These are phyloP conservation scores for Tephrocybe sp. DNA, from an alignment of 768 basidiomycete species.

Conservation along the genomic window DNA sequence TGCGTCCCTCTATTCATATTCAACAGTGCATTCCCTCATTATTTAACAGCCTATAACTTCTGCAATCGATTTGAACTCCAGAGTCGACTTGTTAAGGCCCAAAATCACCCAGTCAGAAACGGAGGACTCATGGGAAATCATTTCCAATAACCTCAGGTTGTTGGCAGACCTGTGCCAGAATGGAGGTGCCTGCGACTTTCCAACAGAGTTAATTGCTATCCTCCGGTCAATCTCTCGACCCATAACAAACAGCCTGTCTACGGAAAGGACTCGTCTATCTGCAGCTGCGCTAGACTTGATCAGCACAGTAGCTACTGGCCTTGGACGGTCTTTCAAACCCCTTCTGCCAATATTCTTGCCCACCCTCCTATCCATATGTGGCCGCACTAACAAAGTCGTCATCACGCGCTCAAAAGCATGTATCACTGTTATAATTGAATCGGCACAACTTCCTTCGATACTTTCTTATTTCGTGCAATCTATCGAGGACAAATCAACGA, in stretches of 20 bases:
- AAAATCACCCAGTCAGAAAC: constrained; percentile 16
- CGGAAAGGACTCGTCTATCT: constrained; percentile 19
- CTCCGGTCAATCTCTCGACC: constrained; percentile 17
- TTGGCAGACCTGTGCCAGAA: constrained; percentile 12
- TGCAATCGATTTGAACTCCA: constrained; percentile 9
- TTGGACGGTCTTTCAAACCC: constrained; percentile 64
- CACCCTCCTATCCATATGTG: constrained; percentile 60
- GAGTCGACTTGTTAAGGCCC: constrained; percentile 8
- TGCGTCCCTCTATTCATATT: neutral
- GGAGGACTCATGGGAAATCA: constrained; percentile 19
- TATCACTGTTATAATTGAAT: constrained; percentile 59
- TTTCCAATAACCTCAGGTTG: constrained; percentile 9
- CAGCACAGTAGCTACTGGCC: constrained; percentile 48
- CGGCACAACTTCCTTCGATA: constrained; percentile 64
- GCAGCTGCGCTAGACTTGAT: constrained; percentile 12
- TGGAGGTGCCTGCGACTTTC: constrained; percentile 16
- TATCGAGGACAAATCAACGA: constrained; percentile 65
- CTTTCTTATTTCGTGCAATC: constrained; percentile 57
- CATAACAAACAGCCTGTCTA: constrained; percentile 14
- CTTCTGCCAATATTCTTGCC: constrained; percentile 69
- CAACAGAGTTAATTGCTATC: constrained; percentile 13
- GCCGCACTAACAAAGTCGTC: constrained; percentile 78
- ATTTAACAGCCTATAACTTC: constrained; percentile 8
- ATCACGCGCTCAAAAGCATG: constrained; percentile 60
- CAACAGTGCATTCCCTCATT: neutral